Conservation (phyloP, 306 rosid species). For the Begonia loranthoides region DNA sequence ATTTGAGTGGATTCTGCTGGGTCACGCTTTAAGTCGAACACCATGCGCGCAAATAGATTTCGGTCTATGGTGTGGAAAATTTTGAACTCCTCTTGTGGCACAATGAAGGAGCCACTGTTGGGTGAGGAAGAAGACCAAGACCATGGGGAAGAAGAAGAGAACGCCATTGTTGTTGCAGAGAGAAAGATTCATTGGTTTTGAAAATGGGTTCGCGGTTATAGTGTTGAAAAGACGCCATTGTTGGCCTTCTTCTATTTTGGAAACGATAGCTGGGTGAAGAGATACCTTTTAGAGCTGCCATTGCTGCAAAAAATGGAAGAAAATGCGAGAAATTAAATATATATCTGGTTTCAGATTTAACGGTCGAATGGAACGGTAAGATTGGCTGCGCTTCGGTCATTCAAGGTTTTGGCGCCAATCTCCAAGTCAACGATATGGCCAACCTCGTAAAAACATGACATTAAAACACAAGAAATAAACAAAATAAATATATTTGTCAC, state of each 20-base stretch:
- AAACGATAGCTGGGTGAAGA: constrained; percentile 1
- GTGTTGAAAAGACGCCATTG: constrained; percentile 11
- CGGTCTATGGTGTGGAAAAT: constrained; percentile 50
- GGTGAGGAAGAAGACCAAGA: background rate
- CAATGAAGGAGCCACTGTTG: background rate
- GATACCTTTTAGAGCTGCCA: constrained; percentile 7
- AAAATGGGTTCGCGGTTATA: constrained; percentile 3
- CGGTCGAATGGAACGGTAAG: no score
- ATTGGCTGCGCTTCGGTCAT: no score
- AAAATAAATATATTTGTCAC: no score
- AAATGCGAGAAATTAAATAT: no score
- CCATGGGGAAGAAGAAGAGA: constrained; percentile 1
- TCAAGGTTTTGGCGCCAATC: no score
- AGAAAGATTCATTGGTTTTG: background rate
- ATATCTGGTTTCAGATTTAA: no score
- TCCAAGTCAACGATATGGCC: no score
- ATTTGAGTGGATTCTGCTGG: constrained; percentile 21
- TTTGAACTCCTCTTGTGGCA: constrained; percentile 35
- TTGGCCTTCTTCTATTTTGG: background rate
- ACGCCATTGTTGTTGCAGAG: constrained; percentile 6
- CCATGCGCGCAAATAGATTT: constrained; percentile 29
- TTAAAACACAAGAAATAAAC: no score
- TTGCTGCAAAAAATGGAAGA: constrained; percentile 5
- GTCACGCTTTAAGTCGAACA: constrained; percentile 24
- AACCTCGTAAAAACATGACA: no score